These are phyloP conservation scores for Heritiera littoralis DNA, from an alignment of 345 rosid genomes.

Conservation along the genomic window DNA sequence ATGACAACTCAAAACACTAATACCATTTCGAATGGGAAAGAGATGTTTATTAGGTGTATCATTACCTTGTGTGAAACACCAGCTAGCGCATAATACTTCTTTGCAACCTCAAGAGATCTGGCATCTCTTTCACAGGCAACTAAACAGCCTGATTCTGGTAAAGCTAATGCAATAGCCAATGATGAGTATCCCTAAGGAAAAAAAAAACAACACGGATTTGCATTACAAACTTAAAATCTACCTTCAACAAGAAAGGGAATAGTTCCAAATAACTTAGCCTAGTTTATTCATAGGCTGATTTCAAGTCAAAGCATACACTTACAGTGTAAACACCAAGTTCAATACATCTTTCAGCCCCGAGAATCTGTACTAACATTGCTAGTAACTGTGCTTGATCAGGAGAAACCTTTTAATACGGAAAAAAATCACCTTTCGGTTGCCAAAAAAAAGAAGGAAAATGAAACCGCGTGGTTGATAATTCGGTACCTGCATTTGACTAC, in stretches of 20 bases:
- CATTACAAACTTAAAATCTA: not conserved
- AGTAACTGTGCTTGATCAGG: conserved; percentile 96
- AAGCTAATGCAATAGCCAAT: conserved; percentile 77
- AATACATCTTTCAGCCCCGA: conserved; percentile 77
- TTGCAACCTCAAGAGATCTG: conserved; percentile 70
- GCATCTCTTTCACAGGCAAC: conserved; percentile 94
- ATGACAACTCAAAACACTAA: not conserved
- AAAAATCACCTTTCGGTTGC: not conserved
- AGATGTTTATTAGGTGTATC: not conserved
- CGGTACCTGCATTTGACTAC: conserved; percentile 89
- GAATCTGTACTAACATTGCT: conserved; percentile 84
- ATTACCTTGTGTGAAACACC: conserved; percentile 81
- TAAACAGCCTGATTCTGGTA: conserved; percentile 75
- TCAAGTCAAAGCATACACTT: conserved; percentile 24
- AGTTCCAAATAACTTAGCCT: not conserved
- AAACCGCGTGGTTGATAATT: not conserved
- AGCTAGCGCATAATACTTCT: conserved; percentile 70
- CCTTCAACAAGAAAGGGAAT: not conserved
- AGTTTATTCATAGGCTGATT: not conserved
- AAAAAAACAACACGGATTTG: not conserved
- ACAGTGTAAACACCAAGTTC: conserved; percentile 94
- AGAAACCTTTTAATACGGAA: conserved; percentile 51
- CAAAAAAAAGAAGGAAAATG: not conserved
- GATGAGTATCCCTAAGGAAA: conserved; percentile 82
- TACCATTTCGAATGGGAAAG: not conserved